Conservation (phyloP, 1,139 yeast species). For the Groenewaldozyma sp. region DNA sequence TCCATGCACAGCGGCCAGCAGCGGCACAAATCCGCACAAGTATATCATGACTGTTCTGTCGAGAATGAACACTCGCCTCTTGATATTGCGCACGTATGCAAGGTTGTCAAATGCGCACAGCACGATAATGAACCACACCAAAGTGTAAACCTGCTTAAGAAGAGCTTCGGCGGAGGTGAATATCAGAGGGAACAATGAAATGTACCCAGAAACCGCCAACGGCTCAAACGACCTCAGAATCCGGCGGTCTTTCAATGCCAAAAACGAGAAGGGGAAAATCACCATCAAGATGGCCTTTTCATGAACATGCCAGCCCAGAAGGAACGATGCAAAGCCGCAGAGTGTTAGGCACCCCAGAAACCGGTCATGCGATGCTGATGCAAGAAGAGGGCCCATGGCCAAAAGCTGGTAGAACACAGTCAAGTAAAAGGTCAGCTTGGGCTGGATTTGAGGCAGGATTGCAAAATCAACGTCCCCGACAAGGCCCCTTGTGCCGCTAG, state of each 20-base stretch:
- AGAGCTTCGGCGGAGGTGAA: slow-evolving; percentile 75
- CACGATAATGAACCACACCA: slow-evolving; percentile 77
- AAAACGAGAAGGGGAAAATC: slow-evolving; percentile 79
- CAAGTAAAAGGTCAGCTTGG: slow-evolving; percentile 63
- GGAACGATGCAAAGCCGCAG: slow-evolving; percentile 84
- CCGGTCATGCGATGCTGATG: slow-evolving; percentile 66
- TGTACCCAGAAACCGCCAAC: slow-evolving; percentile 72
- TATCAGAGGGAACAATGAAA: slow-evolving; percentile 79
- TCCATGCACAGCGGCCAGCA: slow-evolving; percentile 42
- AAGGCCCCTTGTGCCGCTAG: slow-evolving; percentile 66
- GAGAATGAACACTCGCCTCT: slow-evolving; percentile 47
- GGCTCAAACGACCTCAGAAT: slow-evolving; percentile 48
- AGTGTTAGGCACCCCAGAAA: slow-evolving; percentile 78
- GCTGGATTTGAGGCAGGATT: slow-evolving; percentile 71
- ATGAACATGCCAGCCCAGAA: slow-evolving; percentile 98
- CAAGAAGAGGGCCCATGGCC: slow-evolving; percentile 65
- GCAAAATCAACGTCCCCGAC: slow-evolving; percentile 85
- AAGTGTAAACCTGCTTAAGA: slow-evolving; percentile 67
- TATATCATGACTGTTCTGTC: slow-evolving; percentile 66
- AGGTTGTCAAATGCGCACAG: slow-evolving; percentile 63
- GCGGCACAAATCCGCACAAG: slow-evolving; percentile 56
- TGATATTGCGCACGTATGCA: slow-evolving; percentile 45
- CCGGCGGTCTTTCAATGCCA: slow-evolving; percentile 64
- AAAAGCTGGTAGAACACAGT: slow-evolving; percentile 72
- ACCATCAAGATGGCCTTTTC: slow-evolving; percentile 89